Base-by-base conservation (phyloP, 768 basidiomycete species). In the Pleurotus giganteus region DNA sequence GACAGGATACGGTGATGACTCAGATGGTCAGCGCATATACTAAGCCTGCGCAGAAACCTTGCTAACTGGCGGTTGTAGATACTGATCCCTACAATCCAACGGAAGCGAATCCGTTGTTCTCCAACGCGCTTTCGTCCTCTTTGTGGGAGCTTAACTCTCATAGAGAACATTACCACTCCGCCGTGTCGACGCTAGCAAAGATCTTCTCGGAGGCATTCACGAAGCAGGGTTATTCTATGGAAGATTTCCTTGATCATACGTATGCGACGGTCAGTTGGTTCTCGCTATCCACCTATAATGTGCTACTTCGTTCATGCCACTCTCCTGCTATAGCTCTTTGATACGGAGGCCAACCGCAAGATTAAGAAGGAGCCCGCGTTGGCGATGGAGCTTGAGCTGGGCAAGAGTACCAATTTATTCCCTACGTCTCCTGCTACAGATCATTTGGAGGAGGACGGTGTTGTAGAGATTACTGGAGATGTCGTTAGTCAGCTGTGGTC, bases 181-280 rank as follows among this genome's bases (percentile, higher is more conserved):
- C 85, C 1, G 88, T 96, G n/a, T 84, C 91, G n/a, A 91, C 91
- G 0, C 69, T 98, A 43, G 85, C 84, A 26, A 87, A 87, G 64
- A 86, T 99, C 53, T 91, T 97, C 61, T 78, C 79, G 11, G 94
- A 95, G 65, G 87, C 89, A 4, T 97, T 99, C 71, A 98, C 93
- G n/a, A 98, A 96, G 65, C 91, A 88, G 15, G 78, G 77, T 31
- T 98, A 94, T 69, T 75, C 83, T 12, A 82, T 97, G 83, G 96
- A 98, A 61, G 96, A 98, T 66, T 99, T 98, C 69, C 69, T 98
- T 65, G 97, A 98, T 67, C 96, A 98, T 66, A 89, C 90, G 2
- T 94, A 92, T 63, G 80, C 77, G 34, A 92, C 91, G 60, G 91
- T 94, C 61, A 53, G 85, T 69, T 19, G 15, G 8, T 36, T 19